Evolutionary conservation across 1,284 basidiomycete genomes (phyloP), one percentile per base, ranked within the genome.

Genomic region (Ganoderma meredithae): DNA sequence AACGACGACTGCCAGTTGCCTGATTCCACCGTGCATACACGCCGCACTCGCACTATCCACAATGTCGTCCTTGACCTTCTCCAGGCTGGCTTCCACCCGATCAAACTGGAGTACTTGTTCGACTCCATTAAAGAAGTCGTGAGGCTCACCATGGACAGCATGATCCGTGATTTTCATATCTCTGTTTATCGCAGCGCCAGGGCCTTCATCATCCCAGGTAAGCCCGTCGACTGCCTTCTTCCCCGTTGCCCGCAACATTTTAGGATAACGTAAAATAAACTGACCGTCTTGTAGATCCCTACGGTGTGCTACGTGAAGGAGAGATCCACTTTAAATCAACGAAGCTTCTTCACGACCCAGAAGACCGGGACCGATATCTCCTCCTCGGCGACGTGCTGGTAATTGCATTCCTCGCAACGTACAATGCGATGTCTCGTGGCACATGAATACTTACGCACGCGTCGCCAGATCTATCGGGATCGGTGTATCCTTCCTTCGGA

Each of bases 121-220:
- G 77, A 83, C 0, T 87, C 88, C 64, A 74, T 93, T 0, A 74
- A 81, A 52, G 71, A 68, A 19, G 80, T 92, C 1, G 76, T 90
- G 0, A 76, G 76, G n/a, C 61, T 73, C 0, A 79, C 82, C 0
- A 81, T 91, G n/a, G 78, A 84, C 19, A 73, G 75, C 0, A 83
- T 83, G n/a, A 77, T 91, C 9, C 80, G 85, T 10, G 84, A 87
- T 31, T 90, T 83, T 69, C 84, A 84, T 4, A 86, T 93, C 52
- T 83, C 86, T 0, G 76, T 92, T 1, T 77, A 81, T 0, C 81
- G 87, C 3, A 87, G 83, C 0, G 85, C 85, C 0, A 82, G 85
- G 68, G 87, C 84, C 0, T 91, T 88, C 66, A 85, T 91, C 39
- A 78, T 91, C 0, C 90, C 92, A 61, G 92, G 91, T 91, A 72